Evolutionary conservation across 2,329 filamentous ascomycete species (phyloP).

Genomic region (Nakataea oryzae): DNA sequence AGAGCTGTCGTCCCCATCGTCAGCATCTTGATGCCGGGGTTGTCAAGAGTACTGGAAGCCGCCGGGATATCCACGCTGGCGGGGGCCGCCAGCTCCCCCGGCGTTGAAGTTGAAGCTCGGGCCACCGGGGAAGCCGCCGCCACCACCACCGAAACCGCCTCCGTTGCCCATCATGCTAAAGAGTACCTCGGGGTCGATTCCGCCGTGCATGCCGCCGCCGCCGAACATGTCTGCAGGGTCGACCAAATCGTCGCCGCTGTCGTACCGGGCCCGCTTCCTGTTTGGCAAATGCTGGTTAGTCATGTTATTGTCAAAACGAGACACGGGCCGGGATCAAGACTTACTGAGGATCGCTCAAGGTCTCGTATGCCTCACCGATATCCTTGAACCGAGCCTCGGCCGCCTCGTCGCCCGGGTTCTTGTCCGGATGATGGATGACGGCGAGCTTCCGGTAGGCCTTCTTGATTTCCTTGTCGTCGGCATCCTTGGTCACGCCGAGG

Average conservation of each 20-base stretch:
- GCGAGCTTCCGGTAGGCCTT: slow-evolving; percentile 94
- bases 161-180: slow-evolving; percentile 75
- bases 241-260: slow-evolving; percentile 83
- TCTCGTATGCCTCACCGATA: slow-evolving; percentile 94
- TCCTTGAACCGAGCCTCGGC: slow-evolving; percentile 96
- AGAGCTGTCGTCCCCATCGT: slow-evolving; percentile 5
- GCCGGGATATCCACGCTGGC: slow-evolving; percentile 24
- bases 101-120: slow-evolving; percentile 48
- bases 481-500: slow-evolving; percentile 76
- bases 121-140: slow-evolving; percentile 37
- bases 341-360: slow-evolving; percentile 84
- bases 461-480: slow-evolving; percentile 78
- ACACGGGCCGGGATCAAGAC: slow-evolving; percentile 18
- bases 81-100: slow-evolving; percentile 19
- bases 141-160: slow-evolving; percentile 42
- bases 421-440: slow-evolving; percentile 91
- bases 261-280: slow-evolving; percentile 81
- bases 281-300: background rate
- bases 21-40: slow-evolving; percentile 21
- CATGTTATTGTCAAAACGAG: slow-evolving; percentile 14
- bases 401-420: slow-evolving; percentile 78
- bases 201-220: slow-evolving; percentile 51
- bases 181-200: slow-evolving; percentile 67
- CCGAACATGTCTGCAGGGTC: slow-evolving; percentile 82
- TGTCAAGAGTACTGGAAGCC: slow-evolving; percentile 39